A percentile compares a stretch with the other conserved stretches of the same genome.
phyloP scores from a whole-genome alignment of 2,329 filamentous ascomycete genomes.

The Beauveria asiatica region DNA sequence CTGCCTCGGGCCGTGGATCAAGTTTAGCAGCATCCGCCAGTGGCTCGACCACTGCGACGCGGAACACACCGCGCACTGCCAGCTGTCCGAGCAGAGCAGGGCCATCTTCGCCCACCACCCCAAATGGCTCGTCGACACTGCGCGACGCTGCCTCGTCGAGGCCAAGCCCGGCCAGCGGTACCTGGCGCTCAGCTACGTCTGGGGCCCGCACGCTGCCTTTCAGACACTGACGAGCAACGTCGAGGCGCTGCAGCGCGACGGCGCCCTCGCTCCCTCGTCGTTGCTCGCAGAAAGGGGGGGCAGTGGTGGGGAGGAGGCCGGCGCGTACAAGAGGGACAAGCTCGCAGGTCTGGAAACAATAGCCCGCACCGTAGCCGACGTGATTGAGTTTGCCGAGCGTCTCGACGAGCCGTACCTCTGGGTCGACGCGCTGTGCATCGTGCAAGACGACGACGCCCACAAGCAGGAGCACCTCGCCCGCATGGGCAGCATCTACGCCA shows the following conservation, averaged over 20 bases:
- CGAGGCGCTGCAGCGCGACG: not conserved
- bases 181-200: constrained; percentile 16
- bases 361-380: constrained; percentile 10
- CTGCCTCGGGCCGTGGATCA: constrained; percentile 8
- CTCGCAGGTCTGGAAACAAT: not conserved
- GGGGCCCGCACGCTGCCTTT: constrained; percentile 11
- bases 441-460: constrained; percentile 13
- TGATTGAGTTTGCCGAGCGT: constrained; percentile 11
- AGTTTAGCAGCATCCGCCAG: not conserved
- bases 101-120: constrained; percentile 6
- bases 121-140: constrained; percentile 4
- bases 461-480: constrained; percentile 13
- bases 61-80: not conserved
- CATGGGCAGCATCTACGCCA: constrained; percentile 14
- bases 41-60: constrained; percentile 9
- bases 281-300: no score
- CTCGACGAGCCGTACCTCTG: constrained; percentile 13
- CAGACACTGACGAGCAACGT: constrained; percentile 4
- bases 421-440: constrained; percentile 17
- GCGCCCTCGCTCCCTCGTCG: not conserved
- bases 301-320: not conserved
- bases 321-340: not conserved
- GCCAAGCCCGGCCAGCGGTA: constrained; percentile 10
- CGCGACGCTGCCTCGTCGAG: not conserved
- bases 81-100: not conserved